Base-by-base conservation (phyloP, 1,284 basidiomycete genomes). In the Porodaedalea pini region DNA sequence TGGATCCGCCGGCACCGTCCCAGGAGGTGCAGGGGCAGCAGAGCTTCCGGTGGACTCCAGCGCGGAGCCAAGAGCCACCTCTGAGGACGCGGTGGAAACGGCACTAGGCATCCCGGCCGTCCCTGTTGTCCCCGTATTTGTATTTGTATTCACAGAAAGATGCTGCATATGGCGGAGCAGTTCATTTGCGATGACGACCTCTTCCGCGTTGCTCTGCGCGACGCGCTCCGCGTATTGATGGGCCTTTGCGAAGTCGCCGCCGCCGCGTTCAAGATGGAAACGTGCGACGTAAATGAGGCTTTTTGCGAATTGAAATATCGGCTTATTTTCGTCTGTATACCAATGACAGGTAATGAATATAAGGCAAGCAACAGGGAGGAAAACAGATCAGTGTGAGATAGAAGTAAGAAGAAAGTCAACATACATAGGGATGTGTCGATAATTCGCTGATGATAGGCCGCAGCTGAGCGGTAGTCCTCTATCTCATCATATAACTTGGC, bases 231-330 rank as follows among this genome's bases (percentile, higher is more conserved):
- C 73, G 67, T 89, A 89, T 56, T 82, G 79, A 62, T 74, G 77
- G 11, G 88, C 86, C 44, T 87, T 73, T 27, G 69, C 64, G 27
- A 88, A 67, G 67, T 91, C 83, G 13, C 82, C 85, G 49, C 81
- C 76, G 37, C 81, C 73, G 57, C 78, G 78, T 44, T 76, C 70
- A 67, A 89, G 75, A 64, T 93, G 84, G 67, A 87, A 85, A 59
- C 89, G 84, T 6, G 92, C 91, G 29, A 94, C 85, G 62, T 85
- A 86, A 41, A 96, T 69, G 63, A 84, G 82, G n/a, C 88, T 92
- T 67, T 83, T 85, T 21, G 90, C 84, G 68, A 86, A 89, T 63
- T 92, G 88, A 60, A 60, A 41, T 60, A 50, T 51, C 29, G 51
- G 47, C 51, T 36, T 45, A 43, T 47, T 25, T 29, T 56, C 54